Evolutionary conservation across 176 grass and related monocot species (phyloP), one percentile per base, ranked within the genome.

Genomic region (Olyra latifolia): DNA sequence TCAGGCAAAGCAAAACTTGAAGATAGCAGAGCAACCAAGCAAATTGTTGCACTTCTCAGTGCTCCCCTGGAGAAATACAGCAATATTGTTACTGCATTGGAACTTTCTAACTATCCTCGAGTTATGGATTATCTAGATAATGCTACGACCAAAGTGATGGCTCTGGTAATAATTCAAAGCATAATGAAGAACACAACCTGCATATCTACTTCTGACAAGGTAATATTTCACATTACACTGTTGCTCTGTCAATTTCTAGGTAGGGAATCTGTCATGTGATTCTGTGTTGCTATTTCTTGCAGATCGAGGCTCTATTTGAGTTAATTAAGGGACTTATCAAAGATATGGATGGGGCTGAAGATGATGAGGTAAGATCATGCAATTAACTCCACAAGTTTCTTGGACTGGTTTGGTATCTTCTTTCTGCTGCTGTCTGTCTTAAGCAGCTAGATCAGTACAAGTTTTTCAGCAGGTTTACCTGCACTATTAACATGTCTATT

Each of bases 71-170:
- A 98, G 80, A 98, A 98, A 77, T 98, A 98, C 79, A 98, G 92
- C 81, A 91, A 93, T 78, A 95, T 98, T 79, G 92, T 93, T 46
- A 98, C 96, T 78, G 92, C 96, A 39, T 81, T 98, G 82, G 92
- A 98, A 85, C 96, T 98, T 85, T 91, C 96, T 62, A 98, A 93
- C 78, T 98, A 98, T 89, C 96, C 96, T 38, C 92, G 89, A 67
- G 92, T 98, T 74, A 98, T 98, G 96, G 96, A 94, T 85, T 91
- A 98, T 83, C 75, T 98, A 46, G 96, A 98, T 91, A 98, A 93
- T 87, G 57, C 82, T 59, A 98, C 96, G 75, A 98, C 92, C 15
- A 98, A 98, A 92, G 92, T 98, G 66, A 98, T 98, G 96, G 90
- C 96, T 68, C 83, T 98, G 76, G 92, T 95, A 65, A 98, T 98